Base-by-base conservation (phyloP, 2,329 filamentous ascomycete genomes). In the Venturia nashicola region DNA sequence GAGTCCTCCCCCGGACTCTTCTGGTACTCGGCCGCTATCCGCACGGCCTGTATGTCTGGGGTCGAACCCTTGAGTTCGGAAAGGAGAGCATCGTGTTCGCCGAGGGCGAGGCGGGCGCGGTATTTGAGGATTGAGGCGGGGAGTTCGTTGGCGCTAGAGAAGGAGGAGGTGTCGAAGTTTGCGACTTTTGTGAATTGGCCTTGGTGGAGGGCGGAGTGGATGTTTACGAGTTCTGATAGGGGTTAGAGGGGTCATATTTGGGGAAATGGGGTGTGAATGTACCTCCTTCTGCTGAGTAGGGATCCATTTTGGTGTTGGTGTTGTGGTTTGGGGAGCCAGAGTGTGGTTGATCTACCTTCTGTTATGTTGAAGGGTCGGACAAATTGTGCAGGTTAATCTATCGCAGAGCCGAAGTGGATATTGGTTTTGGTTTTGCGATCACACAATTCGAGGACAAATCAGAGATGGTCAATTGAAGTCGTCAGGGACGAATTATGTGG, bases 151-250 rank as follows among this genome's bases (percentile, higher is more conserved):
- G 88, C 85, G 67, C 86, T 69, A 55, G 90, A 94, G 72, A 97
- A 88, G 65, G 86, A 81, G 6, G 88, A 86, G 54, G 86, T 88
- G 76, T 95, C 88, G 77, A 91, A 96, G 78, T 94, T 88, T 76
- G 95, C 76, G 67, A 95, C 92, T 72, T 87, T 82, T 72, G 90
- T 83, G 82, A 90, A 96, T 80, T 96, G 92, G 73, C 90, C 91
- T 75, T 85, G 83, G 76, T 85, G 80, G 77, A 86, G 86, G 73
- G 83, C 82, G 71, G 82, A 85, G 77, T 85, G 83, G 72, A 86
- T 83, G 78, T 85, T 86, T 72, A 86, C 80, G 70, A 87, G 83
- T 76, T 87, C 84, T 63, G 18, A 27, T 1, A 32, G 6, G 7
- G n/a, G 16, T 46, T 27, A 51, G 60, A 34, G 7, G 5, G 42